Percentiles rank a stretch among this genome's conserved stretches.
Conservation (phyloP, 345 rosid species). For the Citrus glauca region DNA sequence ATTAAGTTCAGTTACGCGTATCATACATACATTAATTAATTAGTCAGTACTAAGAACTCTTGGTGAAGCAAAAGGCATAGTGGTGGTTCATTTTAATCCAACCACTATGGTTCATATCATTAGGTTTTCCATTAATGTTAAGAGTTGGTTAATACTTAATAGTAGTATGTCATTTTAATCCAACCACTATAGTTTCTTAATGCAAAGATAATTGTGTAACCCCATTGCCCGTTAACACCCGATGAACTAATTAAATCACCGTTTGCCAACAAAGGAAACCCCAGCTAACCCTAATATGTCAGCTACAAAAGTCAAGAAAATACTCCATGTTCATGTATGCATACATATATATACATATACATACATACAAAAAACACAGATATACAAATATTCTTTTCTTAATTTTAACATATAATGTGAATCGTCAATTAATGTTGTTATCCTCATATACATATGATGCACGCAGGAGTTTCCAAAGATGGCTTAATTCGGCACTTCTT, state of each 20-base stretch:
- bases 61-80: neutral
- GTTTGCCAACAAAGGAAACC: slow-evolving; percentile 4
- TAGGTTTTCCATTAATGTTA: too few relatives aligned
- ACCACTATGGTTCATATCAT: too few relatives aligned
- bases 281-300: slow-evolving; percentile 22
- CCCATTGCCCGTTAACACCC: neutral
- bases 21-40: too few relatives aligned
- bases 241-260: slow-evolving; percentile 12
- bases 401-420: too few relatives aligned
- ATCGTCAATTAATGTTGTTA: neutral
- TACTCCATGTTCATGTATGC: neutral
- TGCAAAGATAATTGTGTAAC: neutral
- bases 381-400: too few relatives aligned
- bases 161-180: neutral
- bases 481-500: slow-evolving; percentile 95
- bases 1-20: too few relatives aligned
- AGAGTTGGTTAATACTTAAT: neutral
- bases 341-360: too few relatives aligned
- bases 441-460: neutral
- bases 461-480: slow-evolving; percentile 77
- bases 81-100: too few relatives aligned
- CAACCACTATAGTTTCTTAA: neutral
- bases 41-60: neutral
- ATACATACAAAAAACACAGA: neutral
- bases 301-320: neutral